A percentile compares a stretch with the other conserved stretches of the same genome.
Evolutionary conservation across 176 grass and related monocot genomes (phyloP).

Genomic region (Phragmites australis): DNA sequence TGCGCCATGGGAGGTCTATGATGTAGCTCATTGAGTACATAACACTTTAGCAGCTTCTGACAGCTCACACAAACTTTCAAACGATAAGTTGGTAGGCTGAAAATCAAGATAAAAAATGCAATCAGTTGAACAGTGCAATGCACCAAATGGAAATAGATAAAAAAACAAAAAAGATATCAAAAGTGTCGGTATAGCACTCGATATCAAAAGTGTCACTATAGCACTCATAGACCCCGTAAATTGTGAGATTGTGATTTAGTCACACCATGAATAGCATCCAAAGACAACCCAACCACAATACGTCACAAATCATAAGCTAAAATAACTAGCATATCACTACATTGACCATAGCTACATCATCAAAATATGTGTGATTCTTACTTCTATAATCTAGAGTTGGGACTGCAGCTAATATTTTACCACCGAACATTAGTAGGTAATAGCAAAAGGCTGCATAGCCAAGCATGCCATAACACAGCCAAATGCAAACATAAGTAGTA

Average conservation of each 20-base stretch:
- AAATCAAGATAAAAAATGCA: slow-evolving; percentile 34
- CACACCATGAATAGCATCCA: background rate
- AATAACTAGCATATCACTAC: background rate
- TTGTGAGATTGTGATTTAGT: background rate
- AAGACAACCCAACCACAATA: too few relatives aligned
- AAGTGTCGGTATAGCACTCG: slow-evolving; percentile 18
- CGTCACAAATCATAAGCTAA: background rate
- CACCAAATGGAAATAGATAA: slow-evolving; percentile 1
- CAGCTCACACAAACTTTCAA: slow-evolving; percentile 98
- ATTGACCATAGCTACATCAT: background rate
- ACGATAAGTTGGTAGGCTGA: slow-evolving; percentile 91
- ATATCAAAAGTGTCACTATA: background rate
- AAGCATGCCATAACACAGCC: background rate
- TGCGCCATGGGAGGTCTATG: slow-evolving; percentile 94
- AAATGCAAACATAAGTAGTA: slow-evolving; percentile 10
- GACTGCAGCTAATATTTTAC: background rate
- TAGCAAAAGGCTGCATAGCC: background rate
- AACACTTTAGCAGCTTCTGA: slow-evolving; percentile 96
- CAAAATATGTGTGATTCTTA: background rate
- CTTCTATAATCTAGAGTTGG: background rate
- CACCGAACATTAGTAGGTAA: background rate
- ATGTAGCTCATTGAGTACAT: slow-evolving; percentile 92
- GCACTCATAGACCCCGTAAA: slow-evolving; percentile 16
- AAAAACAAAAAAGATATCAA: background rate
- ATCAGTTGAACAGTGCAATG: slow-evolving; percentile 2